Conservation (phyloP, 2,329 filamentous ascomycete species). For the Hymenoscyphus occultus region DNA sequence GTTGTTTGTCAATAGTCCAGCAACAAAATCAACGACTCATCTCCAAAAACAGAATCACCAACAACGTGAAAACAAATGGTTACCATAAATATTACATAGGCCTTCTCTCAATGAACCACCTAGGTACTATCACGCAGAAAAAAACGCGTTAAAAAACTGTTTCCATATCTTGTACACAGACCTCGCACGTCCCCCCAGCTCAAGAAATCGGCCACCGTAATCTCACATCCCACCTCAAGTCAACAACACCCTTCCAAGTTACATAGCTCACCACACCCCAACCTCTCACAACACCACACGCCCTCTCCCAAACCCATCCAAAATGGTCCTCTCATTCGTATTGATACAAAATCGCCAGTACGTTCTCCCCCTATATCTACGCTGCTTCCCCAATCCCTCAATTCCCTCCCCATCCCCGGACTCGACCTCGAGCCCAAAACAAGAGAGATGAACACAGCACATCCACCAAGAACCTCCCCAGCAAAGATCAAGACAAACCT, state of each 20-base stretch:
- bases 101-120: too few relatives aligned
- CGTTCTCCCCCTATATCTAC: slow-evolving; percentile 24
- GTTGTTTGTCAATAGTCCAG: too few relatives aligned
- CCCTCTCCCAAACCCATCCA: slow-evolving; percentile 9
- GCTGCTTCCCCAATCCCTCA: background rate
- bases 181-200: background rate
- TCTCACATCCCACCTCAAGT: background rate
- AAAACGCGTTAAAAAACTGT: too few relatives aligned
- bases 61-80: too few relatives aligned
- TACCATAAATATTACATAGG: too few relatives aligned
- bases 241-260: too few relatives aligned
- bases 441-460: background rate
- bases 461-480: background rate
- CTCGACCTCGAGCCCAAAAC: slow-evolving; percentile 2
- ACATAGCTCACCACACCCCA: too few relatives aligned
- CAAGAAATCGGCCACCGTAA: background rate
- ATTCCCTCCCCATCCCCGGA: background rate
- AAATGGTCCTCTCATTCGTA: slow-evolving; percentile 74
- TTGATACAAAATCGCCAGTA: slow-evolving; percentile 88
- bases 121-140: too few relatives aligned
- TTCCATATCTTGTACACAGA: background rate
- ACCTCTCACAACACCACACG: background rate
- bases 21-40: too few relatives aligned
- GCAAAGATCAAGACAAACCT: background rate
- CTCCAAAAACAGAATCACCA: too few relatives aligned